These are phyloP conservation scores for Fusarium subtropicale DNA, from an alignment of 2,329 filamentous ascomycete species.

Conservation along the genomic window DNA sequence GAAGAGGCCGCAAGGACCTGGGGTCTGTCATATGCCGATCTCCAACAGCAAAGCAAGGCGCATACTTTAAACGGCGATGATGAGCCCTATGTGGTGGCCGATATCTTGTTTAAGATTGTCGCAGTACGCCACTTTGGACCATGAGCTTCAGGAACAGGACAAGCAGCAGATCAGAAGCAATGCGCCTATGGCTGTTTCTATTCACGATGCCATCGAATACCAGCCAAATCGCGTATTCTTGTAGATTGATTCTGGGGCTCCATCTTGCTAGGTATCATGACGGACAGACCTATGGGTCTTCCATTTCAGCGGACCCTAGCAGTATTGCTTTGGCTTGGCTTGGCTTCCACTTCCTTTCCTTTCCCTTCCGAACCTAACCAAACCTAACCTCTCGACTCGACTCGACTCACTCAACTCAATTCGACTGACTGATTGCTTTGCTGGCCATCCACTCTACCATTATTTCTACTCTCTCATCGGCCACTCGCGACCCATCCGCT, in stretches of 20 bases:
- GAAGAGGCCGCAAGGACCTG: slow-evolving; percentile 36
- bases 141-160: slow-evolving; percentile 23
- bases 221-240: slow-evolving; percentile 8
- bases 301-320: slow-evolving; percentile 39
- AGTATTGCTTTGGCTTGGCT: slow-evolving; percentile 19
- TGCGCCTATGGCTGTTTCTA: slow-evolving; percentile 18
- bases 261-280: slow-evolving; percentile 22
- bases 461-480: slow-evolving; percentile 32
- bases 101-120: slow-evolving; percentile 32
- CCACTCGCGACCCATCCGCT: slow-evolving; percentile 43
- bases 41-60: slow-evolving; percentile 35
- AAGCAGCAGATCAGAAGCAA: slow-evolving; percentile 19
- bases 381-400: slow-evolving; percentile 8
- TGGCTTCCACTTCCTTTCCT: slow-evolving; percentile 39
- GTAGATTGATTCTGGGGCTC: slow-evolving; percentile 24
- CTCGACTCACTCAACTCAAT: background rate
- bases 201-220: background rate
- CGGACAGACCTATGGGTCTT: slow-evolving; percentile 29
- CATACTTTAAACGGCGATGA: slow-evolving; percentile 40
- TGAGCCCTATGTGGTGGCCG: slow-evolving; percentile 31
- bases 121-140: slow-evolving; percentile 25
- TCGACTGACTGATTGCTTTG: slow-evolving; percentile 2
- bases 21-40: slow-evolving; percentile 38
- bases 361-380: slow-evolving; percentile 36
- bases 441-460: slow-evolving; percentile 25